Evolutionary conservation across 768 basidiomycete genomes (phyloP), one percentile per base, ranked within the genome.

Genomic region (Mycena epipterygia): DNA sequence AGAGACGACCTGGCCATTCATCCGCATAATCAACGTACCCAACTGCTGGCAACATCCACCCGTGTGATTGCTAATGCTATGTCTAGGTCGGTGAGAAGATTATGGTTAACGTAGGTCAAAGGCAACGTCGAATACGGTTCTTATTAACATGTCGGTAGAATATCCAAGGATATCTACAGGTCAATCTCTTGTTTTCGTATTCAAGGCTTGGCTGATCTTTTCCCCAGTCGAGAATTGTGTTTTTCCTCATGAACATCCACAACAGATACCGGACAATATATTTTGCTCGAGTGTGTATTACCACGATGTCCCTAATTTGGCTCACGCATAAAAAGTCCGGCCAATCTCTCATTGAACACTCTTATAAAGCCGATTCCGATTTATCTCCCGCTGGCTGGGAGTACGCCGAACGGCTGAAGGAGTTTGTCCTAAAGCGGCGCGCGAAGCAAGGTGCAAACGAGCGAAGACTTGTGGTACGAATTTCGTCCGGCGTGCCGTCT

Each of bases 191-290:
- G 14, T 44, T 33, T 30, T 37, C 42, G 16, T n/a, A 41, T 37
- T 19, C 23, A 35, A 25, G 32, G 21, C 49, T 33, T 30, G 57
- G 25, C 51, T 67, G 13, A 25, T 55, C 8, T 67, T 74, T 59
- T 58, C 60, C 17, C 33, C 81, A 99, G 91, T 95, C 95, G 2
- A 86, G 97, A 68, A 96, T 98, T 68, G 95, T 99, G 29, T 99
- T 99, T 87, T 99, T 98, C 87, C 86, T 99, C 51, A 99, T 99
- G 98, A 99, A 99, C 79, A 98, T 99, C 55, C 97, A 99, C 82
- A 98, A 96, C 76, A 87, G 89, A 71, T 94, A 91, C 78, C 88
- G 97, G 25, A 96, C 93, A 53, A 99, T 99, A 72, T 99, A 97
- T 81, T 98, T 99, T 82, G 97, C 97, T 6, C 85, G 97, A 44